Base-by-base conservation (phyloP, 495 filamentous ascomycete genomes). In the Hapsidospora chrysogenum region DNA sequence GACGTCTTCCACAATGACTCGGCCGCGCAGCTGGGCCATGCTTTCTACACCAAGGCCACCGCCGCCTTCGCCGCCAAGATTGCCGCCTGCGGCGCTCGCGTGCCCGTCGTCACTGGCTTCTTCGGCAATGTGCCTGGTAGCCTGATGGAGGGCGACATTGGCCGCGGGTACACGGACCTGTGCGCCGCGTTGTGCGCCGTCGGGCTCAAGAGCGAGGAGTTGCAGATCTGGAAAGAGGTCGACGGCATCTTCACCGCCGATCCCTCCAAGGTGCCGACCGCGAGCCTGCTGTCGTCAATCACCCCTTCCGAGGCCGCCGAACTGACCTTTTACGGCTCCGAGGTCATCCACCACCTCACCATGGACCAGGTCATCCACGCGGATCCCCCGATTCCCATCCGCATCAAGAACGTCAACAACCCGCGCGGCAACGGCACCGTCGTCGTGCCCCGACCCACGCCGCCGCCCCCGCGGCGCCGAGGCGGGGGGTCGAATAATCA, bases 331-430 rank as follows among this genome's bases (percentile, higher is more conserved):
- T 92, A 92, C 51, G 85, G 85, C 41, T 85, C 81, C 13, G 84
- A 92, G 53, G 89, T 97, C 44, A 95, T 97, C 43, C 89, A 97
- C 47, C 89, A 89, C 33, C 78, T 94, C 49, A 97, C 89, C 36
- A 96, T 97, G 83, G 85, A 97, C 57, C 89, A 95, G 52, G 89
- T 89, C 33, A 93, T 96, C 53, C 80, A 76, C 33, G 85, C 87
- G 2, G 69, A 70, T 35, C 72, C 72, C 0, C 71, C 70, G 10
- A 96, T 96, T 52, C 83, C 79, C 7, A 92, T 95, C 45, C 81
- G 89, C 38, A 96, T 96, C 56, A 95, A 96, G 63, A 96, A 97
- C 52, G 89, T 96, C 50, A 86, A 92, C 61, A 94, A 95, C 46
- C 85, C 92, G 0, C 71, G 75, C 27, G 80, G 82, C 36, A 69